A percentile compares a stretch with the other conserved stretches of the same genome.
Conservation (phyloP, 2,329 filamentous ascomycete species). For the Orbilia brochopaga region DNA sequence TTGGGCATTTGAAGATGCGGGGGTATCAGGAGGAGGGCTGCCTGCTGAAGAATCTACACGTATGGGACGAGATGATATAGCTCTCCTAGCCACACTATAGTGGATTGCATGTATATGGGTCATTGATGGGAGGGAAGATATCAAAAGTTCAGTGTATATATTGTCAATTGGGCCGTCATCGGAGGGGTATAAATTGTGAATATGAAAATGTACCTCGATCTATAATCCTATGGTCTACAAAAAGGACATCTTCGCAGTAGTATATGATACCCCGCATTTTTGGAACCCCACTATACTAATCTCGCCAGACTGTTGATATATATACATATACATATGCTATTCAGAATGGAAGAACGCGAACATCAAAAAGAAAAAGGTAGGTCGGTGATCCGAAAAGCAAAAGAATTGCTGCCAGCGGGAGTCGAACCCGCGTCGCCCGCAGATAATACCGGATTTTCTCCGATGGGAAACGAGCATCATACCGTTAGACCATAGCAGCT, state of each 20-base stretch:
- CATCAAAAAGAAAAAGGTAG: background rate
- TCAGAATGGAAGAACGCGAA: background rate
- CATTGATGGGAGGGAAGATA: background rate
- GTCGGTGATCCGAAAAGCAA: background rate
- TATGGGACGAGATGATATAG: slow-evolving; percentile 48
- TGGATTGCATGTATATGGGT: background rate
- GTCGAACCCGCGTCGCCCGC: slow-evolving; percentile 18
- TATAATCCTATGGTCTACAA: no score
- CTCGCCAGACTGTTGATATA: no score
- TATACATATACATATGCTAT: no score
- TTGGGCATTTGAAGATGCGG: slow-evolving; percentile 73
- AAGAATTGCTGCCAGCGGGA: slow-evolving; percentile 12
- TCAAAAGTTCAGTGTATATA: slow-evolving; percentile 2
- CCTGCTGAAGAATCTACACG: slow-evolving; percentile 51
- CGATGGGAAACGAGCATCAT: slow-evolving; percentile 18
- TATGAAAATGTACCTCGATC: no score
- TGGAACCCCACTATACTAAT: no score
- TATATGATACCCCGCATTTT: no score
- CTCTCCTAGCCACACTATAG: no score
- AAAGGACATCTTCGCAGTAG: no score
- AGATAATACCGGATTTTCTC: slow-evolving; percentile 15
- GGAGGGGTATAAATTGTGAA: background rate
- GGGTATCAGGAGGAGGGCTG: slow-evolving; percentile 57
- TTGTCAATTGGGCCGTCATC: background rate
- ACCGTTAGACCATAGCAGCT: slow-evolving; percentile 20